Base-by-base conservation (phyloP, 208 protist species). In the Entamoeba moshkovskii region DNA sequence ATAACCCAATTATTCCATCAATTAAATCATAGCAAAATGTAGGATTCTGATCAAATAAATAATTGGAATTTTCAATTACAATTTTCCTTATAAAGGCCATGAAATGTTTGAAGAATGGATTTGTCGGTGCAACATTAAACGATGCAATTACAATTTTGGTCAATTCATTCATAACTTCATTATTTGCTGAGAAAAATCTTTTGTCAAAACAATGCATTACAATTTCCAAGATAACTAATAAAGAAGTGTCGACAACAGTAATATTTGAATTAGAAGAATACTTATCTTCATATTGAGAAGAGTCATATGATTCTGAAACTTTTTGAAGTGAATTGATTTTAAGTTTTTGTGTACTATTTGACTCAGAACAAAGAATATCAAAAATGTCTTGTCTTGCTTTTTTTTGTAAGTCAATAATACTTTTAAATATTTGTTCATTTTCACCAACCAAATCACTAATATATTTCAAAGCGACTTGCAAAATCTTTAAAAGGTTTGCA, bases 131-230 rank as follows among this genome's bases (percentile, higher is more conserved):
- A 13, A 85, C 59, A 33, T 15, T 85, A 85, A 85, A 85, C 25
- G 33, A 38, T 85, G 59, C 16, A 29, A 85, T 38, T 42, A 85
- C n/a, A 13, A 85, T 33, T 85, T 85, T 38, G 13, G 59, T 85
- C 8, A 85, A 38, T 85, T 85, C 59, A 85, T 44, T 85, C 59
- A 85, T 85, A 29, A 85, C 59, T 38, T 85, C 59, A 85, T 85
- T 85, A 13, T 29, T 29, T 38, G 29, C 13, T 85, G 29, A 29
- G 11, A 85, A 85, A 38, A 85, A 85, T 85, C 59, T 85, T 85
- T 85, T 85, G n/a, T 85, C n/a, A 38, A 85, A 85, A 85, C 59
- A 85, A 85, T 85, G 22, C 59, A 85, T 85, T 33, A 85, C n/a
- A 13, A 85, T 42, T 29, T 85, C 59, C 8, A 85, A 38, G 11